Conservation (phyloP, 108 stramenopile species). For the Schizochytrium sp. region DNA sequence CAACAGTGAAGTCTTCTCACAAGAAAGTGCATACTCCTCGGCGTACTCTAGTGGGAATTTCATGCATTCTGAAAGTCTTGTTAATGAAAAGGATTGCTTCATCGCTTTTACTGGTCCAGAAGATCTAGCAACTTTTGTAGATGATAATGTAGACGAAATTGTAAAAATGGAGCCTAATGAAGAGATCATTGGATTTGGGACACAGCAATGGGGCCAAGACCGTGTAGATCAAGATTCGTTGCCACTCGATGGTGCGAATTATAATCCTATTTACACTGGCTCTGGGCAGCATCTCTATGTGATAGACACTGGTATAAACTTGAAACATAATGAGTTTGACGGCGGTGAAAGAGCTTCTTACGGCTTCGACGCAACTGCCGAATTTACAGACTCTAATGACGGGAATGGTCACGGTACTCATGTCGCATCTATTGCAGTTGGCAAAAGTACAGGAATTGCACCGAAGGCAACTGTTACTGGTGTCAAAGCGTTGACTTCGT, state of each 20-base stretch:
- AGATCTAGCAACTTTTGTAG: neutral
- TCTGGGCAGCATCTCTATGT: slow-evolving; percentile 34
- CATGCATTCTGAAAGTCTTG: neutral
- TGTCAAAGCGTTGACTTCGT: neutral
- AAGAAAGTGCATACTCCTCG: neutral
- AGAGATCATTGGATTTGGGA: neutral
- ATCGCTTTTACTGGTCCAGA: neutral
- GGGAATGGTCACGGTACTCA: slow-evolving; percentile 48
- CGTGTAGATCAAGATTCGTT: slow-evolving; percentile 29
- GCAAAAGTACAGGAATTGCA: neutral
- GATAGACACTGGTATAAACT: slow-evolving; percentile 53
- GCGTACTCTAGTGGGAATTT: neutral
- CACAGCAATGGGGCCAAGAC: slow-evolving; percentile 32
- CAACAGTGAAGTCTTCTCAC: neutral
- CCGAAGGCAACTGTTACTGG: neutral
- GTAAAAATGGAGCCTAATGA: neutral
- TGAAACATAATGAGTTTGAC: slow-evolving; percentile 48
- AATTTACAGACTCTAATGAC: neutral
- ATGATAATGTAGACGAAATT: neutral
- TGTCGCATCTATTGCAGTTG: neutral
- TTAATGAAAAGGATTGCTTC: neutral
- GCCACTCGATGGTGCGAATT: slow-evolving; percentile 10
- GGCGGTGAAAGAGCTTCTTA: neutral
- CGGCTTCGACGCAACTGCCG: neutral
- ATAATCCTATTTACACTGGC: neutral